Evolutionary conservation across 2,329 filamentous ascomycete species (phyloP).

Genomic region (Amylocarpus encephaloides): DNA sequence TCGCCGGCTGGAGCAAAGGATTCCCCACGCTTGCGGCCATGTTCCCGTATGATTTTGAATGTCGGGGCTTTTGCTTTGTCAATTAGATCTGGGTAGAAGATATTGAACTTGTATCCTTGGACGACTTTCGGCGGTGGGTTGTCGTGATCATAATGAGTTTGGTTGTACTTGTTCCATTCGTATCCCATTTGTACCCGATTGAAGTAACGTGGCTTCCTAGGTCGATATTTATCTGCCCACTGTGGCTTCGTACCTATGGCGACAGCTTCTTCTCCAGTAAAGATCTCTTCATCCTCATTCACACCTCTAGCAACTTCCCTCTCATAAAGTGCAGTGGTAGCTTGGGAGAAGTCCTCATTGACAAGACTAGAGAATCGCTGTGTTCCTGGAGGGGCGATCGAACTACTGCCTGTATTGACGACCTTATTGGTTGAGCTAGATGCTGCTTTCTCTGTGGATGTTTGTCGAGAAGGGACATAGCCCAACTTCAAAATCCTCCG

Average conservation of each 20-base stretch:
- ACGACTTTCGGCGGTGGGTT: constrained; percentile 97
- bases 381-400: constrained; percentile 46
- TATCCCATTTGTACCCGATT: constrained; percentile 98
- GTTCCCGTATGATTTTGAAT: constrained; percentile 90
- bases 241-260: constrained; percentile 56
- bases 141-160: constrained; percentile 98
- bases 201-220: constrained; percentile 92
- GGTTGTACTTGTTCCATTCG: constrained; percentile 99
- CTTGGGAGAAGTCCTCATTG: constrained; percentile 77
- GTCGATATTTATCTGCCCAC: constrained; percentile 80
- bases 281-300: constrained; percentile 91
- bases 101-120: constrained; percentile 99
- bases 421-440: constrained; percentile 30
- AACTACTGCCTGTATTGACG: constrained; percentile 33
- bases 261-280: constrained; percentile 81
- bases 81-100: constrained; percentile 96
- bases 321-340: constrained; percentile 84
- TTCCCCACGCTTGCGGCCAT: constrained; percentile 81
- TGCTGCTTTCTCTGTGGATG: constrained; percentile 29
- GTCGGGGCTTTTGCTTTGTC: constrained; percentile 93
- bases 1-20: constrained; percentile 90
- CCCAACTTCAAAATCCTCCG: constrained; percentile 57
- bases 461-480: constrained; percentile 56
- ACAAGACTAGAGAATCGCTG: constrained; percentile 63
- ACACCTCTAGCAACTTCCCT: constrained; percentile 87